Conservation (phyloP, 2,329 filamentous ascomycete species). For the Fusarium mexicanum region DNA sequence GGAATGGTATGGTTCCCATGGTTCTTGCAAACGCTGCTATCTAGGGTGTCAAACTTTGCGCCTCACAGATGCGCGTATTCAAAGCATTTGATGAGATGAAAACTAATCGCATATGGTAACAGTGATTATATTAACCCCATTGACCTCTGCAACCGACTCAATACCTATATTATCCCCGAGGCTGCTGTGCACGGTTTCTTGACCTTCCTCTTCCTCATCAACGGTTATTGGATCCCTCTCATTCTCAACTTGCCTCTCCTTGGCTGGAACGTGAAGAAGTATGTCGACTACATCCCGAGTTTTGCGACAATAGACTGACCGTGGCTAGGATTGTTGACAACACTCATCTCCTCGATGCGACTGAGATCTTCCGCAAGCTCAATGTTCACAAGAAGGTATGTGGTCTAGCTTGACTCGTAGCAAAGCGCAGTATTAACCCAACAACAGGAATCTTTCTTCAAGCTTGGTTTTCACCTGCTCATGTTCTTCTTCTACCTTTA, state of each 20-base stretch:
- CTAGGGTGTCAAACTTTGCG: conserved; percentile 26
- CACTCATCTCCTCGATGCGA: conserved; percentile 95
- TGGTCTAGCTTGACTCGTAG: neutral
- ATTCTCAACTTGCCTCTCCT: conserved; percentile 91
- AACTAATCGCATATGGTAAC: conserved; percentile 35
- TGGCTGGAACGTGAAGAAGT: conserved; percentile 98
- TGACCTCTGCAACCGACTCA: conserved; percentile 99
- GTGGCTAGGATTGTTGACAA: conserved; percentile 87
- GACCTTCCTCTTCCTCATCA: conserved; percentile 95
- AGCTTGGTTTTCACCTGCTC: conserved; percentile 96
- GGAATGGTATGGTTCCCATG: conserved; percentile 80
- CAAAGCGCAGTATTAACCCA: conserved; percentile 35
- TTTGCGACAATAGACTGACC: conserved; percentile 32
- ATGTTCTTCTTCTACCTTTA: conserved; percentile 99
- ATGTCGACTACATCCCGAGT: conserved; percentile 53
- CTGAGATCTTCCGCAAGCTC: conserved; percentile 98
- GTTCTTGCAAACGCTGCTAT: conserved; percentile 6
- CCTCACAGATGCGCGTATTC: conserved; percentile 20
- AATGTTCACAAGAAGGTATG: conserved; percentile 98
- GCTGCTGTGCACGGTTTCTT: conserved; percentile 96
- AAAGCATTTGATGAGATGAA: conserved; percentile 2
- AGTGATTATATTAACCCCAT: conserved; percentile 99
- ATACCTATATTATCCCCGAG: conserved; percentile 99
- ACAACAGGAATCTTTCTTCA: conserved; percentile 93
- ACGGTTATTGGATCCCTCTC: conserved; percentile 97